Conservation (phyloP, 2,329 filamentous ascomycete species). For the Pleoardoris graminearum region DNA sequence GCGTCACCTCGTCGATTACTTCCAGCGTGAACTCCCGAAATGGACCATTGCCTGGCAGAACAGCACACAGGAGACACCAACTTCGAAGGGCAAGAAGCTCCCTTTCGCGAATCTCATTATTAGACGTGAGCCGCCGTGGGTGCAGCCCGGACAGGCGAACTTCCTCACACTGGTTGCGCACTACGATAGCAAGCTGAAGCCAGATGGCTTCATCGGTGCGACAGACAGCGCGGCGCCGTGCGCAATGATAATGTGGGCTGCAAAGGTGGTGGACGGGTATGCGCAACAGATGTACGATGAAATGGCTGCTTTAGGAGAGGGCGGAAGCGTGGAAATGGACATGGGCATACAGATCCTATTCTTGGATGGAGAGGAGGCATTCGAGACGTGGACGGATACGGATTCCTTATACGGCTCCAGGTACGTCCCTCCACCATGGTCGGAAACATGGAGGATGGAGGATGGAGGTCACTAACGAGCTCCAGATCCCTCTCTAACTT, state of each 20-base stretch:
- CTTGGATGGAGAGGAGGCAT: constrained; percentile 94
- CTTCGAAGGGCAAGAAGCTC: constrained; percentile 68
- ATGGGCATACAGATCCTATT: constrained; percentile 87
- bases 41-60: constrained; percentile 89
- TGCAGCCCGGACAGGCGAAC: constrained; percentile 71
- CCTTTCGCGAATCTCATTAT: constrained; percentile 89
- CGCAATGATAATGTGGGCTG: constrained; percentile 87
- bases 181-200: constrained; percentile 83
- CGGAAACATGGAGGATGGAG: neutral
- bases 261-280: constrained; percentile 76
- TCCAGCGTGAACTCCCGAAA: constrained; percentile 69
- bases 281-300: constrained; percentile 80
- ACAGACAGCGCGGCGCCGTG: constrained; percentile 93
- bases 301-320: constrained; percentile 61
- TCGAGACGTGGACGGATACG: constrained; percentile 72
- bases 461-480: neutral
- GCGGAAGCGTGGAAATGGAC: constrained; percentile 67
- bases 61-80: constrained; percentile 81
- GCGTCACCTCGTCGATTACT: constrained; percentile 83
- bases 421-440: constrained; percentile 49
- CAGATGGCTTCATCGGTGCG: constrained; percentile 87
- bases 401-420: constrained; percentile 90
- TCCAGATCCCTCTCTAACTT: constrained; percentile 69
- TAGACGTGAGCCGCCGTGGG: constrained; percentile 84
- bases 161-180: constrained; percentile 88